phyloP scores from a whole-genome alignment of 1,284 basidiomycete species.

The Ceratobasidium sp. region DNA sequence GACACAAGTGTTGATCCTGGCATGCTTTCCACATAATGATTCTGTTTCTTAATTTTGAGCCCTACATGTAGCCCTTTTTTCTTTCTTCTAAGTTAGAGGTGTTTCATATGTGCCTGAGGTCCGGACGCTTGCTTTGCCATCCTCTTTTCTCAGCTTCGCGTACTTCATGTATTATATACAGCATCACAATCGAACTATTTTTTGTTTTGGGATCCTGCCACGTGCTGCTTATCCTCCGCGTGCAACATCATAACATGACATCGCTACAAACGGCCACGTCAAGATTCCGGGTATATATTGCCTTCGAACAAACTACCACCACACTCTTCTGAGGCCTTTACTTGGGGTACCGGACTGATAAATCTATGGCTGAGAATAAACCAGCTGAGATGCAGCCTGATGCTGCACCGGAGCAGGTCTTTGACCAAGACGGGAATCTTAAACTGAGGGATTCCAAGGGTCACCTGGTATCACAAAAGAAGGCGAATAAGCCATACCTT shows the following conservation, averaged over 20 bases:
- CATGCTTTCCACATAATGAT: constrained; percentile 72
- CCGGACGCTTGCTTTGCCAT: constrained; percentile 37
- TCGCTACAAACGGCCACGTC: constrained; percentile 36
- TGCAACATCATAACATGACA: constrained; percentile 31
- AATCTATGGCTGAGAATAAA: constrained; percentile 37
- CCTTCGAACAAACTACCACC: constrained; percentile 14
- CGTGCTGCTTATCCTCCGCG: constrained; percentile 14
- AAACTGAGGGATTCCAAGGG: constrained; percentile 56
- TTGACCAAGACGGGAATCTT: constrained; percentile 44
- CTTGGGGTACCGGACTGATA: neutral
- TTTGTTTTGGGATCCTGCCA: constrained; percentile 16
- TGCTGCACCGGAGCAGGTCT: constrained; percentile 34
- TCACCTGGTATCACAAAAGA: constrained; percentile 78
- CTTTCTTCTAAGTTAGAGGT: constrained; percentile 36
- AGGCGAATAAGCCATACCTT: constrained; percentile 84
- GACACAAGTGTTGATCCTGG: constrained; percentile 70
- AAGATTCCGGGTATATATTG: neutral
- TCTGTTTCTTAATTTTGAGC: constrained; percentile 29
- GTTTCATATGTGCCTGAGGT: constrained; percentile 37
- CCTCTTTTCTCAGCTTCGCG: constrained; percentile 20
- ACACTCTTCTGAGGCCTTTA: neutral
- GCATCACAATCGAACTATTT: constrained; percentile 40
- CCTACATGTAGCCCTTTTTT: constrained; percentile 42
- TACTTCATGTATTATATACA: constrained; percentile 45
- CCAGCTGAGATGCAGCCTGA: constrained; percentile 25